A percentile compares a stretch with the other conserved stretches of the same genome.
Conservation (phyloP, 2,329 filamentous ascomycete genomes). For the Mycosphaerelloides madeirae region DNA sequence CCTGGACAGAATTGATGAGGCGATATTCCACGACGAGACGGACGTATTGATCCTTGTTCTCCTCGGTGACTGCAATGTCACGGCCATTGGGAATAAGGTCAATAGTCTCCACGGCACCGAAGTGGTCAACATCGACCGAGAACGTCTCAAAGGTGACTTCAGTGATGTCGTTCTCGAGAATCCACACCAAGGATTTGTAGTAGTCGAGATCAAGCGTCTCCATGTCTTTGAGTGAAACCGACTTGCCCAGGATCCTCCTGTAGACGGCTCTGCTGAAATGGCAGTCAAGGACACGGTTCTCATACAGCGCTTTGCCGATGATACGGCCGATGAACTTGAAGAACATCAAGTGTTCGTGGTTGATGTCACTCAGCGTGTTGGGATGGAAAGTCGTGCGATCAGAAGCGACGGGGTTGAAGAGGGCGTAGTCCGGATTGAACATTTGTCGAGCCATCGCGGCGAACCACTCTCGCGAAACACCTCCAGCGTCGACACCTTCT, state of each 20-base stretch:
- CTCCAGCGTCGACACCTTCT: conserved; percentile 95
- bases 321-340: conserved; percentile 99
- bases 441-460: conserved; percentile 94
- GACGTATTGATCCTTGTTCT: conserved; percentile 98
- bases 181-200: conserved; percentile 98
- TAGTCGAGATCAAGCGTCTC: conserved; percentile 97
- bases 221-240: conserved; percentile 98
- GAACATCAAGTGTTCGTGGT: conserved; percentile 92
- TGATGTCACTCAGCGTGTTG: conserved; percentile 88
- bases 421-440: conserved; percentile 96
- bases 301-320: conserved; percentile 96
- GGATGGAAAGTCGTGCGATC: conserved; percentile 98
- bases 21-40: conserved; percentile 91
- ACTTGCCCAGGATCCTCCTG: conserved; percentile 91
- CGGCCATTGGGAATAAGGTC: conserved; percentile 84
- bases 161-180: conserved; percentile 96
- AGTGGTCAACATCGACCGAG: conserved; percentile 87
- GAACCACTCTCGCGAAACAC: conserved; percentile 98
- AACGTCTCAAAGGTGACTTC: conserved; percentile 97
- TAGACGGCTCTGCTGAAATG: conserved; percentile 99
- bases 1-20: conserved; percentile 83
- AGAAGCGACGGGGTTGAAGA: conserved; percentile 94
- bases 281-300: conserved; percentile 91
- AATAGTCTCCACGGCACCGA: conserved; percentile 80
- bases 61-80: conserved; percentile 89